Evolutionary conservation across 1,284 basidiomycete species (phyloP).

Genomic region (Amylostereum areolatum): DNA sequence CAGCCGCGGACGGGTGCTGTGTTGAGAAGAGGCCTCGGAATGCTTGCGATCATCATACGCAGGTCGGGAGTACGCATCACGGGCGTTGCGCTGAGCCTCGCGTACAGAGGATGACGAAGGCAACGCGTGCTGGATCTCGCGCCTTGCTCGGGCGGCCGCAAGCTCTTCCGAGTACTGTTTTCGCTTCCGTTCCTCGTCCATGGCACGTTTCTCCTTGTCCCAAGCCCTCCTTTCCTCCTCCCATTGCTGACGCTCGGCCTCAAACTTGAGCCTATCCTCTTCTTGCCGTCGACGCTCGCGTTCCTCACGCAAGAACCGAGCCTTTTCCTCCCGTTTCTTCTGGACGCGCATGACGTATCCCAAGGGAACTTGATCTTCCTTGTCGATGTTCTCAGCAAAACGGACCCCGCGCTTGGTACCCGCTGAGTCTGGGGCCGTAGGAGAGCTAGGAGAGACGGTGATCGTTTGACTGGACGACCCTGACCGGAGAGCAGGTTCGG

Average conservation of each 20-base stretch:
- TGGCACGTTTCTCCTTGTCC: constrained; percentile 49
- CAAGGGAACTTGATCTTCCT: constrained; percentile 62
- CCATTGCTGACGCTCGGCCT: constrained; percentile 42
- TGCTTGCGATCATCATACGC: constrained; percentile 26
- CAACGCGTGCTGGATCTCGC: constrained; percentile 40
- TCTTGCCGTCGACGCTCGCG: constrained; percentile 47
- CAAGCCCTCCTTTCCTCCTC: constrained; percentile 49
- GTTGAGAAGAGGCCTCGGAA: constrained; percentile 8
- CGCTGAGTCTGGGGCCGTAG: neutral
- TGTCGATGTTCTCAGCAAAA: constrained; percentile 57
- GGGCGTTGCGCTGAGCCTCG: constrained; percentile 33
- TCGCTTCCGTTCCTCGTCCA: constrained; percentile 52
- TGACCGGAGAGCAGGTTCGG: neutral
- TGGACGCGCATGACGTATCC: constrained; percentile 61
- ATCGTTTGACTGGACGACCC: constrained; percentile 2
- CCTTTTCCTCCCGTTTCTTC: constrained; percentile 68
- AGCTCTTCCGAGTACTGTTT: constrained; percentile 55
- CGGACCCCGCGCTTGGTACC: constrained; percentile 55
- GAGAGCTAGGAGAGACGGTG: constrained; percentile 6
- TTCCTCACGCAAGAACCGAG: constrained; percentile 57
- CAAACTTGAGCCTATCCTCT: constrained; percentile 39
- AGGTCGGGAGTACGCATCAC: constrained; percentile 30
- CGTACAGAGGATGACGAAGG: constrained; percentile 23
- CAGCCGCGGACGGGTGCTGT: constrained; percentile 1
- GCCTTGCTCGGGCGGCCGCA: constrained; percentile 50